A percentile compares a stretch with the other conserved stretches of the same genome.
These are phyloP conservation scores for Aureobasidium sp. DNA, from an alignment of 2,329 filamentous ascomycete species.

Conservation along the genomic window DNA sequence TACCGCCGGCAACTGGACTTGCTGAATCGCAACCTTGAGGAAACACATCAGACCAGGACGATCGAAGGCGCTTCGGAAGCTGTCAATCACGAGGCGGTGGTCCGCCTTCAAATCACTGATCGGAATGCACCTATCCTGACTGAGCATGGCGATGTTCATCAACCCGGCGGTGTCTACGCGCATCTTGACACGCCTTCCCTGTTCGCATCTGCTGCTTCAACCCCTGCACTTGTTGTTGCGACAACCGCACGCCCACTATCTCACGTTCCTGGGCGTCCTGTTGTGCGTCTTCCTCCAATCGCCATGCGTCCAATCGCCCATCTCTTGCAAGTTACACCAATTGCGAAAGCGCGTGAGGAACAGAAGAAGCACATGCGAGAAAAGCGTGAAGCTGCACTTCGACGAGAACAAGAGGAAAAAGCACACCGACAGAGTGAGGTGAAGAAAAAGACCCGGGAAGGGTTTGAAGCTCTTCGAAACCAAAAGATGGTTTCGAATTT, in stretches of 20 bases:
- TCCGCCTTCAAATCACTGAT: no score
- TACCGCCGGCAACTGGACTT: neutral
- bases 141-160: neutral
- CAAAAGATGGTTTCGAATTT: no score
- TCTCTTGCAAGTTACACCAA: neutral
- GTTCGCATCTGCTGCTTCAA: neutral
- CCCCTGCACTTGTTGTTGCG: no score
- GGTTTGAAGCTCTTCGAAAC: no score
- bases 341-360: conserved; percentile 11
- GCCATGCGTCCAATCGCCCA: neutral
- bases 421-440: no score
- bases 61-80: neutral
- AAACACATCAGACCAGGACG: neutral
- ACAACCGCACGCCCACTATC: neutral
- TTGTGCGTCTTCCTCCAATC: neutral
- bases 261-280: neutral
- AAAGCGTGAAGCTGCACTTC: conserved; percentile 60
- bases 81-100: no score
- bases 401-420: conserved; percentile 58
- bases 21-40: neutral
- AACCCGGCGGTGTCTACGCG: neutral
- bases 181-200: neutral
- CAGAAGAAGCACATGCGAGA: conserved; percentile 54
- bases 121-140: neutral
- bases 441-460: no score